phyloP scores from a whole-genome alignment of 768 basidiomycete species.

The Exidia glandulosa region DNA sequence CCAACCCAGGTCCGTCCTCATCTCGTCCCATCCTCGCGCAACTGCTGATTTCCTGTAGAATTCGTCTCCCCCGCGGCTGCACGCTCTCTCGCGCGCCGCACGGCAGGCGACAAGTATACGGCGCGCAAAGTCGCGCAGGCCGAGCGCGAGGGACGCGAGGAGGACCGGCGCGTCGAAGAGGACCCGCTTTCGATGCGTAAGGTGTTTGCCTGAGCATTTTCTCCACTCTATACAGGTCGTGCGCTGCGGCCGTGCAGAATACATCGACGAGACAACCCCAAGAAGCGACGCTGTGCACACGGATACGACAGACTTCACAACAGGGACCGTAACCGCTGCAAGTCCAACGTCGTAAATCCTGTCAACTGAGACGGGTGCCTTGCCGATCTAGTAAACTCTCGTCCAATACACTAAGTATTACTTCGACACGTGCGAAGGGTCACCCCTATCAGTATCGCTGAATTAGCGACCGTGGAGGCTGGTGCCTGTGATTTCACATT shows the following conservation, averaged over 20 bases:
- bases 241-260: slow-evolving; percentile 55
- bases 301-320: no score
- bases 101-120: slow-evolving; percentile 72
- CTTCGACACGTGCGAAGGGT: no score
- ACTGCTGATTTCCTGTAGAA: slow-evolving; percentile 38
- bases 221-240: slow-evolving; percentile 75
- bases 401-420: no score
- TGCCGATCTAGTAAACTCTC: no score
- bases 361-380: no score
- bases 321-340: no score
- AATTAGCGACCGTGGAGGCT: no score
- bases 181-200: slow-evolving; percentile 75
- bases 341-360: no score
- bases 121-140: slow-evolving; percentile 68
- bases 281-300: no score
- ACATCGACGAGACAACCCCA: no score
- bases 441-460: no score
- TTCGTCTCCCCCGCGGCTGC: slow-evolving; percentile 83
- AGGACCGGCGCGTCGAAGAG: slow-evolving; percentile 52
- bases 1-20: slow-evolving; percentile 66
- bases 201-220: slow-evolving; percentile 92
- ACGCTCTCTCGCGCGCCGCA: slow-evolving; percentile 55
- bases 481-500: no score
- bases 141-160: slow-evolving; percentile 54
- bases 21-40: neutral